Conservation (phyloP, 1,284 basidiomycete genomes). For the Cutaneotrichosporon spelunceum region DNA sequence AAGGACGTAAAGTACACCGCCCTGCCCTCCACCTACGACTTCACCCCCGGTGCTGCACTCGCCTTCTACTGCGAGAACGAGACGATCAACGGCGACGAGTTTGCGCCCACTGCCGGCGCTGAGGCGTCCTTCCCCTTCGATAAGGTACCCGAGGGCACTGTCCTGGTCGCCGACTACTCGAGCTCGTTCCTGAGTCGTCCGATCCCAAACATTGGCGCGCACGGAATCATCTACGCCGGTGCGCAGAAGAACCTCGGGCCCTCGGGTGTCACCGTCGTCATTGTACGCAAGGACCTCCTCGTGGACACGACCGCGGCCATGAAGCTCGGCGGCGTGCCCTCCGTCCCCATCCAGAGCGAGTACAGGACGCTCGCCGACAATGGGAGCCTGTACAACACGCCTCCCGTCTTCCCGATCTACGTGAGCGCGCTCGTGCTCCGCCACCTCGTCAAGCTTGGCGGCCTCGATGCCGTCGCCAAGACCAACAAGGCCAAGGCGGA, state of each 20-base stretch:
- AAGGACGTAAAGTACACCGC: conserved; percentile 72
- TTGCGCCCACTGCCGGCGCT: conserved; percentile 59
- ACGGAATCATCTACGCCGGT: conserved; percentile 93
- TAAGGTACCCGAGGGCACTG: conserved; percentile 62
- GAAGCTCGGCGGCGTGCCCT: conserved; percentile 65
- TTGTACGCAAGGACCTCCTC: conserved; percentile 87
- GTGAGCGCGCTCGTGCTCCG: conserved; percentile 81
- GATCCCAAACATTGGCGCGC: conserved; percentile 79
- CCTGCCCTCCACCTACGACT: conserved; percentile 75
- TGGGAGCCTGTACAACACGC: conserved; percentile 89
- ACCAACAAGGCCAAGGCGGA: conserved; percentile 69
- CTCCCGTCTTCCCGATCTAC: conserved; percentile 89
- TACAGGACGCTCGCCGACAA: conserved; percentile 83
- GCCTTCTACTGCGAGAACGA: conserved; percentile 99
- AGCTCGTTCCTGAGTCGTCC: conserved; percentile 97
- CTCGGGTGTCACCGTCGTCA: conserved; percentile 85
- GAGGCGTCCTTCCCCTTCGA: conserved; percentile 89
- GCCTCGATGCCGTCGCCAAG: conserved; percentile 65
- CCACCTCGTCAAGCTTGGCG: conserved; percentile 66
- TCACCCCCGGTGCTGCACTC: conserved; percentile 72
- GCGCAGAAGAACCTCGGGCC: conserved; percentile 99
- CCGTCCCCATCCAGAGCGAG: conserved; percentile 60
- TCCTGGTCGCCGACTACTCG: conserved; percentile 92
- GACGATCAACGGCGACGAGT: conserved; percentile 95
- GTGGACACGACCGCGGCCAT: conserved; percentile 78